phyloP scores from a whole-genome alignment of 2,329 filamentous ascomycete species.

The Alternaria incomplexa region DNA sequence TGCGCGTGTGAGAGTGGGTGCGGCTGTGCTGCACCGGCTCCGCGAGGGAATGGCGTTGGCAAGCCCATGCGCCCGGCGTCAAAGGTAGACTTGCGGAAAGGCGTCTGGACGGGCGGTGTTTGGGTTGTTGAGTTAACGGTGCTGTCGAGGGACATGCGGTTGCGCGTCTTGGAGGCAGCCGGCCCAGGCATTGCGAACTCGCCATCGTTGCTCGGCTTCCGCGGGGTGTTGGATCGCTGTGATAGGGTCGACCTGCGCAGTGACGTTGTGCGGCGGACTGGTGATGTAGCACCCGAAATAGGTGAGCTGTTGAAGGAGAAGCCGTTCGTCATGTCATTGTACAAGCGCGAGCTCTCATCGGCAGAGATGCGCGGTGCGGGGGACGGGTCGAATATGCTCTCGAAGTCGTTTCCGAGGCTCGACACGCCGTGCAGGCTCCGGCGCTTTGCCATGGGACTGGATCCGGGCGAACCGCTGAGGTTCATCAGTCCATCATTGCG shows the following conservation, averaged over 20 bases:
- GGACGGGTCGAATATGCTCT: conserved; percentile 74
- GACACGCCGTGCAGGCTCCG: conserved; percentile 81
- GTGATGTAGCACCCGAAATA: conserved; percentile 36
- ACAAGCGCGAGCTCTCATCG: conserved; percentile 31
- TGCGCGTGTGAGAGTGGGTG: conserved; percentile 88
- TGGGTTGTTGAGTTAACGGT: conserved; percentile 67
- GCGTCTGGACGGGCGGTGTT: conserved; percentile 69
- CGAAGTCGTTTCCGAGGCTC: conserved; percentile 65
- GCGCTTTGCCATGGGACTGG: conserved; percentile 89
- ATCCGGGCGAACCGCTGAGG: conserved; percentile 76
- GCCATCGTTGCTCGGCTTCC: conserved; percentile 48
- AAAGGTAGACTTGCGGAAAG: conserved; percentile 44
- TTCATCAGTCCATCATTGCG: conserved; percentile 90
- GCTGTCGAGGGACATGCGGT: conserved; percentile 80
- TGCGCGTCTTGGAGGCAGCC: conserved; percentile 64
- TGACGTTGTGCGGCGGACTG: conserved; percentile 65
- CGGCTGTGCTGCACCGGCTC: conserved; percentile 48
- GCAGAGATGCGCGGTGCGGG: conserved; percentile 22
- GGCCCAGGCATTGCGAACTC: conserved; percentile 62
- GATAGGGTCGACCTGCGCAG: conserved; percentile 86
- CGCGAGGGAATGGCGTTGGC: conserved; percentile 30
- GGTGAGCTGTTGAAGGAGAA: conserved; percentile 47
- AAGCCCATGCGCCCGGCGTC: conserved; percentile 36
- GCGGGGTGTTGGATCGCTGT: conserved; percentile 64
- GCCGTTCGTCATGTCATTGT: conserved; percentile 38